These are phyloP conservation scores for Trichoderma orchidacearum DNA, from an alignment of 495 filamentous ascomycete genomes.

Conservation along the genomic window DNA sequence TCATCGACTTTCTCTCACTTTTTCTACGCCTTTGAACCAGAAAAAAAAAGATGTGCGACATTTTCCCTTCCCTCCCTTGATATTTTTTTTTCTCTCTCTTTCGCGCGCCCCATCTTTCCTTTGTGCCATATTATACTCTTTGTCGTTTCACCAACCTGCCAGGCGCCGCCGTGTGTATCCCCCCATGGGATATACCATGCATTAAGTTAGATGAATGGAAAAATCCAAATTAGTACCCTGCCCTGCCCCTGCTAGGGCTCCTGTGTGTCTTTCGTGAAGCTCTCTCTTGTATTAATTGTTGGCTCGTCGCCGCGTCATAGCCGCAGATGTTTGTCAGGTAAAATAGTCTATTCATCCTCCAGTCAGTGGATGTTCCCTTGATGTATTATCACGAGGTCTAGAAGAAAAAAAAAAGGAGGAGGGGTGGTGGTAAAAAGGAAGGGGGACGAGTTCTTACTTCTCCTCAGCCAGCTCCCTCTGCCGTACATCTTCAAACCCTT, in stretches of 20 bases:
- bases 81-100: not conserved
- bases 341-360: slow-evolving; percentile 12
- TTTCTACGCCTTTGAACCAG: not conserved
- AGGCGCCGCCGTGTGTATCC: not conserved
- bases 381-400: too few species aligned
- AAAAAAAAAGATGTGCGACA: too few species aligned
- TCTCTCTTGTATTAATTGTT: slow-evolving; percentile 21
- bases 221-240: slow-evolving; percentile 5
- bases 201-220: not conserved
- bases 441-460: slow-evolving; percentile 29
- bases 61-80: not conserved
- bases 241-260: slow-evolving; percentile 14
- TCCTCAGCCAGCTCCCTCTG: slow-evolving; percentile 46
- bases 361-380: not conserved
- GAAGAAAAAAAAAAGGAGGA: too few species aligned
- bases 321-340: slow-evolving; percentile 32
- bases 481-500: slow-evolving; percentile 58
- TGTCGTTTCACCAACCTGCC: not conserved
- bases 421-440: too few species aligned
- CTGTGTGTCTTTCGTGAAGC: slow-evolving; percentile 15
- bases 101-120: not conserved
- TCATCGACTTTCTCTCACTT: not conserved
- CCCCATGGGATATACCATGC: not conserved
- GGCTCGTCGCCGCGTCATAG: slow-evolving; percentile 27
- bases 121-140: not conserved